Base-by-base conservation (phyloP, 2,329 filamentous ascomycete species). In the Trichoderma sp. region DNA sequence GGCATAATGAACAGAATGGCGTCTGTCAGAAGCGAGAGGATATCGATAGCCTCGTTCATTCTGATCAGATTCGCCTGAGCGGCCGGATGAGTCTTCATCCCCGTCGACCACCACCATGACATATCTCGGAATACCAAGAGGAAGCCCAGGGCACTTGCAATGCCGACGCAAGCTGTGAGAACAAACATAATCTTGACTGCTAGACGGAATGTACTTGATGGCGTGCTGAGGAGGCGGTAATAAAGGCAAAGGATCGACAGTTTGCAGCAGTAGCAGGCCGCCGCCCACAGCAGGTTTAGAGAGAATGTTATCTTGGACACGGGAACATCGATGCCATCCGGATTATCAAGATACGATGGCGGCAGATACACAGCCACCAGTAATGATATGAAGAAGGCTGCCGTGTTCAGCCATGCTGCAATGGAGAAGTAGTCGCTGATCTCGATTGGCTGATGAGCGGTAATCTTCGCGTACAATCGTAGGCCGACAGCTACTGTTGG, bases 61-160 rank as follows among this genome's bases (percentile, higher is more conserved):
- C 43, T 47, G n/a, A 68, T 68, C 9, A 47, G 36, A 20, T 59
- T 39, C n/a, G 66, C 66, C 26, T 47, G 55, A 8, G 57, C 55
- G 2, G 26, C 26, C 5, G 66, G 66, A 20, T 68, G 66, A 13
- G 53, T 39, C 39, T 58, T 50, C 55, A 68, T 32, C 5, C 66
- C 66, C n/a, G 26, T 68, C n/a, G 66, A 61, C 66, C 66, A 68
- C 66, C 66, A 68, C 66, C 66, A 68, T 26, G 66, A 59, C n/a
- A 68, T 23, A 68, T 68, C 66, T 20, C 36, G 39, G 28, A 68
- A 68, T 3, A 68, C 23, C 13, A 68, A 50, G 28, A 68, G 66
- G n/a, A 68, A 68, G 15, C 55, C 66, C 28, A 68, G 13, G 36
- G 20, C 23, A 26, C 55, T 68, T 15, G 55, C 66, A 3, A 68